Percentiles rank a stretch among this genome's conserved stretches.
phyloP scores from a whole-genome alignment of 352 stramenopile species.

The Globisporangium mamillatum region DNA sequence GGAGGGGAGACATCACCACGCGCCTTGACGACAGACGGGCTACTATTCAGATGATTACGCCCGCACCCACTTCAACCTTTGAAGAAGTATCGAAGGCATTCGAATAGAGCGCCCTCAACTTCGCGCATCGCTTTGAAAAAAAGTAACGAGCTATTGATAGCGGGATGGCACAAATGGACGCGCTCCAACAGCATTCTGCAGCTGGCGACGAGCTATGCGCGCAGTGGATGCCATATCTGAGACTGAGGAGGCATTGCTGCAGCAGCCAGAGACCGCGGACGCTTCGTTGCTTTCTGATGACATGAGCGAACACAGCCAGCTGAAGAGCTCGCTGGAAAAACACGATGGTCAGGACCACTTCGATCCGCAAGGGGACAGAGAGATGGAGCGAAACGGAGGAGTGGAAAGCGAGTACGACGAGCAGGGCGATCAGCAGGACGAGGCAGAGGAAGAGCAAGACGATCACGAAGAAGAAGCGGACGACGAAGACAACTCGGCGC shows the following conservation, averaged over 20 bases:
- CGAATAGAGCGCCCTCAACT: neutral
- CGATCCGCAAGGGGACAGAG: neutral
- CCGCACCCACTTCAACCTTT: neutral
- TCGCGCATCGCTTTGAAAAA: neutral
- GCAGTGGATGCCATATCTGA: neutral
- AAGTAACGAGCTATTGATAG: neutral
- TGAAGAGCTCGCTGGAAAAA: neutral
- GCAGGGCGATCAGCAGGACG: no score
- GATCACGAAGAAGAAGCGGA: conserved; percentile 12
- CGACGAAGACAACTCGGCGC: conserved; percentile 36
- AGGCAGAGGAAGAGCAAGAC: neutral
- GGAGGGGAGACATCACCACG: neutral
- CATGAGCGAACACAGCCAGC: neutral
- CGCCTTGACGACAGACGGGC: neutral
- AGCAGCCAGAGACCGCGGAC: neutral
- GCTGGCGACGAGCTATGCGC: neutral
- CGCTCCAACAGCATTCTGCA: neutral
- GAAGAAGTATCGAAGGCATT: neutral
- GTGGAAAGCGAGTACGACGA: neutral
- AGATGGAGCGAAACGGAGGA: neutral
- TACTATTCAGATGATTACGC: neutral
- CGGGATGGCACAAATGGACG: neutral
- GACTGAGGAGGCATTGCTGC: neutral
- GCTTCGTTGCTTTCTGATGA: neutral
- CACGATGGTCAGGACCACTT: neutral